Base-by-base conservation (phyloP, 75 land plant genomes). In the Sequoia sempervirens region DNA sequence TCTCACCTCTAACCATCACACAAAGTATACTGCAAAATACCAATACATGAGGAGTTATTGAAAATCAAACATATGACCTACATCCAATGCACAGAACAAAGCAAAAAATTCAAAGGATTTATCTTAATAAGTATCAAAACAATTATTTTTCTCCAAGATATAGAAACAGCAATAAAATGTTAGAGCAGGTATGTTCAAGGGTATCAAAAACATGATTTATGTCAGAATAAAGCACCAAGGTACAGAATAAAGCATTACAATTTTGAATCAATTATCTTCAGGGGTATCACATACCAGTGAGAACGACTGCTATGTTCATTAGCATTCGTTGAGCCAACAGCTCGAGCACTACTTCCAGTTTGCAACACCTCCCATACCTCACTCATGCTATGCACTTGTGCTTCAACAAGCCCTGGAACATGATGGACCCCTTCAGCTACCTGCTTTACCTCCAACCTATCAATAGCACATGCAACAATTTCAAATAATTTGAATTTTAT, bases 251-350 rank as follows among this genome's bases (percentile, higher is more conserved):
- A 56, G 20, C 61, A 56, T 56, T 56, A 56, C 61, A 80, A 45
- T 46, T 80, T 30, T 80, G 18, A 30, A 80, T 34, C 17, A 80
- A 14, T 45, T 30, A 64, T 56, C 76, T 30, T 18, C 26, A 46
- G 38, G 80, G 56, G 79, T 9, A 14, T 30, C 28, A 85, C 86
- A 36, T 26, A 97, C 99, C 99, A 98, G 86, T 98, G 99, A 12
- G 99, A 98, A 85, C 99, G 86, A 87, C 99, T 98, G 87, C 99
- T 98, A 80, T 96, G 98, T 81, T 98, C 97, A 82, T 98, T 98
- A 11, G 93, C 89, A 88, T 92, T 93, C 2, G 99, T 98, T 73
- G 99, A 87, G 52, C 99, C 93, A 83, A 96, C 94, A 75, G 93
- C 92, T 79, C 99, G 89, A 37, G 95, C 96, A 85, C 91, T 92